phyloP scores from a whole-genome alignment of 345 rosid species.

The Salix caprea region DNA sequence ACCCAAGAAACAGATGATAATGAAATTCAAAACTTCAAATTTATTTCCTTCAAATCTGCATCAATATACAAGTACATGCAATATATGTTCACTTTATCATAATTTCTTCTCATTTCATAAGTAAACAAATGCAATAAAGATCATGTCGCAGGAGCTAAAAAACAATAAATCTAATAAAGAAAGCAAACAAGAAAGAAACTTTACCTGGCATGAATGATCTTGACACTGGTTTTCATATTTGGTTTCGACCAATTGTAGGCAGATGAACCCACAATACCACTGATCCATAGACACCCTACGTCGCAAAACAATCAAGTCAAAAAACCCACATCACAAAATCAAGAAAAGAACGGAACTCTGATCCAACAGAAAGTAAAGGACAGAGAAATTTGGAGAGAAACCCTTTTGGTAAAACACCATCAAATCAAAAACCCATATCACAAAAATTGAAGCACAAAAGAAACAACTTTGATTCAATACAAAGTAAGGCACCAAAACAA shows the following conservation, averaged over 20 bases:
- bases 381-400: neutral
- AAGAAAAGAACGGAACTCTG: neutral
- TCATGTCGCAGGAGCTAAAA: too few relatives aligned
- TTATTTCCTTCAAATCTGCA: neutral
- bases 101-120: neutral
- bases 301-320: slow-evolving; percentile 5
- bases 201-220: slow-evolving; percentile 92
- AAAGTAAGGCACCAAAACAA: neutral
- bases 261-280: slow-evolving; percentile 77
- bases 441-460: neutral
- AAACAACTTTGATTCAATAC: neutral
- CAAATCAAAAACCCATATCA: neutral
- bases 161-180: neutral
- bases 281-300: slow-evolving; percentile 80
- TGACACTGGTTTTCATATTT: slow-evolving; percentile 91
- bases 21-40: neutral
- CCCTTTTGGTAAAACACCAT: neutral
- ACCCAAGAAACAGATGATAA: neutral
- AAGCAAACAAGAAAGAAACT: neutral
- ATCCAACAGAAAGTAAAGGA: neutral
- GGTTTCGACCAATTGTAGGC: slow-evolving; percentile 98
- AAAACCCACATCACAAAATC: neutral
- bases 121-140: neutral
- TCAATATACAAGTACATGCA: neutral
- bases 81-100: neutral